Percentiles rank a stretch among this genome's conserved stretches.
These are phyloP conservation scores for Tetratostichococcus sp. DNA, from an alignment of 139 green algal genomes.

Conservation along the genomic window DNA sequence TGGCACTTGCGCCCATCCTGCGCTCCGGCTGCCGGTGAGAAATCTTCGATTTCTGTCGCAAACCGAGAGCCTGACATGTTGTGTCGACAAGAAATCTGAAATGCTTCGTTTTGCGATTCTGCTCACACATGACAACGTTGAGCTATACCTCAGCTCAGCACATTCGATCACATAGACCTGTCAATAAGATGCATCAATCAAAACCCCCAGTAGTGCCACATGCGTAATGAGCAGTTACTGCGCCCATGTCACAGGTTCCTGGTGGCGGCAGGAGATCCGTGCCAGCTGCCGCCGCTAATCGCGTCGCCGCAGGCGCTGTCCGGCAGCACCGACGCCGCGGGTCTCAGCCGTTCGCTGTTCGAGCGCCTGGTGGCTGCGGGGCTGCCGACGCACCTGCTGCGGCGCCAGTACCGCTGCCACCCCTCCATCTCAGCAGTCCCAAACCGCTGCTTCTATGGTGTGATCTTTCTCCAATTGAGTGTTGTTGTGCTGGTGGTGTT, in stretches of 20 bases:
- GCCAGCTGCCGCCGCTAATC: conserved; percentile 79
- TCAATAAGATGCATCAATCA: no score
- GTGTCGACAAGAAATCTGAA: no score
- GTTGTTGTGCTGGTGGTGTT: no score
- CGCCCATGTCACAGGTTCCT: conserved; percentile 48
- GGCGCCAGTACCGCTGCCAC: conserved; percentile 79
- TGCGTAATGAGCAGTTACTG: background rate
- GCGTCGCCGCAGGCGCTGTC: conserved; percentile 29
- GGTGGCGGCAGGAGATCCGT: conserved; percentile 77
- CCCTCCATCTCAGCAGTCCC: conserved; percentile 57
- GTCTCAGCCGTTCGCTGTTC: conserved; percentile 73
- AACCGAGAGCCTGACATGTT: no score
- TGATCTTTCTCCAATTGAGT: no score
- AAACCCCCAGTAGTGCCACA: no score
- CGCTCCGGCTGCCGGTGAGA: conserved; percentile 34
- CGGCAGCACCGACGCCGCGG: conserved; percentile 2
- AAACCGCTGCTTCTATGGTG: conserved; percentile 72
- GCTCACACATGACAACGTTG: no score
- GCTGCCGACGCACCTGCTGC: conserved; percentile 54
- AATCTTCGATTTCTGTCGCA: no score
- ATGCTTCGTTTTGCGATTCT: no score
- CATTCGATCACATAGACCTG: no score
- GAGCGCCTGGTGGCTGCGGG: conserved; percentile 65
- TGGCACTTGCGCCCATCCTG: conserved; percentile 63
- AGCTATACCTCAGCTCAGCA: no score